Base-by-base conservation (phyloP, 1,284 basidiomycete genomes). In the Cutaneotrichosporon cutaneum region DNA sequence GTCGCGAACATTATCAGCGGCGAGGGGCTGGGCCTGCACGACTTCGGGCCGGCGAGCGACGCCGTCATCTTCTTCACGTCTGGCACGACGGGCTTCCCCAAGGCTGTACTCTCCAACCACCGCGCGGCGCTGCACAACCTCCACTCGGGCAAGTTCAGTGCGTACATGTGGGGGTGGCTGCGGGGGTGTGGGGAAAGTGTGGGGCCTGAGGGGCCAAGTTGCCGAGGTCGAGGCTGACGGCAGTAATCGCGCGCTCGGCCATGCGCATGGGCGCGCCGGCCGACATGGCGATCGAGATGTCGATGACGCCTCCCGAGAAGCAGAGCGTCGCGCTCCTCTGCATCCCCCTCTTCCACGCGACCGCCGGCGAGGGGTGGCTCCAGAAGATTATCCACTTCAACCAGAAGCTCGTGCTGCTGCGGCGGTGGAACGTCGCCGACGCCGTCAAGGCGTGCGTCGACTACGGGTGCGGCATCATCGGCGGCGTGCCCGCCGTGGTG, bases 1-100 rank as follows among this genome's bases (percentile, higher is more conserved):
- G 11, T 61, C 4, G 21, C 26, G 2, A 55, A 58, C 13, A 53
- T 66, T 21, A 11, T 36, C 13, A 30, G 47, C 1, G 61, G 59
- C 45, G 27, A 30, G 5, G 67, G 65, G 0, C 30, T 73, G 14
- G 58, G 65, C 0, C 56, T 76, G 0, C 56, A 63, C 32, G 35
- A 36, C 16, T 36, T 36, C 5, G 35, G 35, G 16, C 73, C 75
- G n/a, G 75, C 76, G 54, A 69, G 68, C 39, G 76, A 77, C 60
- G 76, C 66, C 11, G 70, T 75, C 35, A 72, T 77, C 55, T 76
- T 77, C 68, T 78, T 76, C 62, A 74, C 76, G 11, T 59, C 56
- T 10, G 64, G 64, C 0, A 64, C 63, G 6, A 64, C 63, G 2
- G 48, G 54, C 18, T 44, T 32, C 21, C 72, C 74, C 18, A 77